Conservation (phyloP, 2,329 filamentous ascomycete genomes). For the Ceratocystis harringtonii region DNA sequence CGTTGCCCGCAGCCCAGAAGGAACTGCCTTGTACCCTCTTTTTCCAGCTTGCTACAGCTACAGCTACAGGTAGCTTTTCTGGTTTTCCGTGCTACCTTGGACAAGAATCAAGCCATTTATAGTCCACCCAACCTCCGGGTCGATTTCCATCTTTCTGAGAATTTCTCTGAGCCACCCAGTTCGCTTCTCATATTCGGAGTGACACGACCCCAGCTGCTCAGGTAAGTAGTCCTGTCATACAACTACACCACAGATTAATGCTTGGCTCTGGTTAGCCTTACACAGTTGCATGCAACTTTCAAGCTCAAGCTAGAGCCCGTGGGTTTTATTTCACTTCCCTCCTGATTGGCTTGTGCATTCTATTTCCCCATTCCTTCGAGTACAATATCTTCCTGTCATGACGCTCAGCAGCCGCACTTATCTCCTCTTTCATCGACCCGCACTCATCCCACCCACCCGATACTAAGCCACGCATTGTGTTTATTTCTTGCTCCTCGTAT, state of each 20-base stretch:
- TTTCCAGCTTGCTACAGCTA: not conserved
- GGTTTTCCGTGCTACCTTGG: not conserved
- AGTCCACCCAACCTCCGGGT: not conserved
- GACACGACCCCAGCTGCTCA: not conserved
- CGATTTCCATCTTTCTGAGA: not conserved
- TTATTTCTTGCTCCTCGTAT: not conserved
- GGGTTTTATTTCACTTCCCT: too few relatives aligned
- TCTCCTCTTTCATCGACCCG: not conserved
- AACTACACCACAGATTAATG: not conserved
- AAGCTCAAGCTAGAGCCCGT: too few relatives aligned
- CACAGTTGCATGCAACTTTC: too few relatives aligned
- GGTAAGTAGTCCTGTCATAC: constrained; percentile 1
- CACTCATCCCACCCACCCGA: not conserved
- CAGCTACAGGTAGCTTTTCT: not conserved
- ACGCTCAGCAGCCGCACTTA: not conserved
- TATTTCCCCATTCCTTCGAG: not conserved
- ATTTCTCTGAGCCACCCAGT: not conserved
- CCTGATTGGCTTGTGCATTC: not conserved
- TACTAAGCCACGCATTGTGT: not conserved
- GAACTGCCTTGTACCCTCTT: not conserved
- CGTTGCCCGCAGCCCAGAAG: not conserved
- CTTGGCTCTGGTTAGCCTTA: not conserved
- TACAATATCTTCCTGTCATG: not conserved
- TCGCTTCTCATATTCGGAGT: not conserved
- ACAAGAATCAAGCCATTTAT: not conserved